Conservation (phyloP, 441 rosid species). For the Populus hybrid region DNA sequence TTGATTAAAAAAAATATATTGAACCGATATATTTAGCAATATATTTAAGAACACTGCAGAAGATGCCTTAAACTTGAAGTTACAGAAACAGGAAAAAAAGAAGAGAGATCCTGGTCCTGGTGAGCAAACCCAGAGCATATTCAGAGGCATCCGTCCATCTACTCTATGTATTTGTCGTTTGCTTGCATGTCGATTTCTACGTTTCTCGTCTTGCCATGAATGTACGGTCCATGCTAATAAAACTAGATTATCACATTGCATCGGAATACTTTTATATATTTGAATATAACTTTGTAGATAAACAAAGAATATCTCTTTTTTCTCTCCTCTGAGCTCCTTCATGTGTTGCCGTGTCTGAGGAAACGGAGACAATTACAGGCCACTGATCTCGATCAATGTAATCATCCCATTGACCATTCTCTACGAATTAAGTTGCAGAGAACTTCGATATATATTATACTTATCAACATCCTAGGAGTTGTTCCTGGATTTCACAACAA, state of each 20-base stretch:
- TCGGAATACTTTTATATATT: not conserved
- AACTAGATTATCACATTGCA: not conserved
- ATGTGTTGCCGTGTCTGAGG: not conserved
- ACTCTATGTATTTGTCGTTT: not conserved
- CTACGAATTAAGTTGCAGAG: not conserved
- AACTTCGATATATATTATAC: not conserved
- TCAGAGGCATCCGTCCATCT: not conserved
- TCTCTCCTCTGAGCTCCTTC: not conserved
- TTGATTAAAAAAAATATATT: too few relatives aligned
- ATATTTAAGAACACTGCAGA: too few relatives aligned
- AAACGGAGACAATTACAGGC: not conserved
- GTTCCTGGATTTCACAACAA: not conserved
- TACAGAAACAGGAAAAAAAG: not conserved
- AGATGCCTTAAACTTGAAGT: not conserved
- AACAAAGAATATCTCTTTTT: slow-evolving; percentile 1
- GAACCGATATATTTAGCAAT: too few relatives aligned
- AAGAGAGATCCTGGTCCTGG: not conserved
- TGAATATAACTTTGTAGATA: not conserved
- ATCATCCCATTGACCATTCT: not conserved
- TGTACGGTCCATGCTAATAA: not conserved
- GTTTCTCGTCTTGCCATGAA: not conserved
- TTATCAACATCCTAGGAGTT: not conserved
- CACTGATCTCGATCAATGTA: not conserved
- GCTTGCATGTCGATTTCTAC: not conserved
- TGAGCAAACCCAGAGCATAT: not conserved